A percentile compares a stretch with the other conserved stretches of the same genome.
Conservation (phyloP, 768 basidiomycete genomes). For the Boletus reticuloceps region DNA sequence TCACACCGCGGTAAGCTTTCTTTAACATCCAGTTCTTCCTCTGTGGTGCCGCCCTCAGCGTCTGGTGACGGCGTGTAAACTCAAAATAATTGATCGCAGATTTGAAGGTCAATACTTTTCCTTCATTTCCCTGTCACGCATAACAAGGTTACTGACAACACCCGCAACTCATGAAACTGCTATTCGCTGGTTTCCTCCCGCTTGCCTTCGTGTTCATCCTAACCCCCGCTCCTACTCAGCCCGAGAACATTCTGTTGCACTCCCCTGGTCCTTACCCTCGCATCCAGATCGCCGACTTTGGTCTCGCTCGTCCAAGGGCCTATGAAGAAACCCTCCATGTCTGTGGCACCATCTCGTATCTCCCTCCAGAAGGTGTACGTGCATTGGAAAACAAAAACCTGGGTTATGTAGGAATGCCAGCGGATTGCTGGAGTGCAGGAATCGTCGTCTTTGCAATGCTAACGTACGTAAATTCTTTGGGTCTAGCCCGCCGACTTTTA, state of each 20-base stretch:
- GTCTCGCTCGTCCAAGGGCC: slow-evolving; percentile 74
- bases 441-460: slow-evolving; percentile 83
- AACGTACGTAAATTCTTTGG: slow-evolving; percentile 49
- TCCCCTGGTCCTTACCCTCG: slow-evolving; percentile 84
- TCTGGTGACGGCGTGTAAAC: not conserved
- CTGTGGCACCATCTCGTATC: slow-evolving; percentile 83
- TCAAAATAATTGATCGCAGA: slow-evolving; percentile 38
- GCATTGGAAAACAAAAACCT: slow-evolving; percentile 73
- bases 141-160: not conserved
- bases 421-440: slow-evolving; percentile 88
- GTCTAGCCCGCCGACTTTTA: not conserved
- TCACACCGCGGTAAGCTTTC: slow-evolving; percentile 68
- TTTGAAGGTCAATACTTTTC: slow-evolving; percentile 49
- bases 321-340: slow-evolving; percentile 84
- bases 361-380: slow-evolving; percentile 81
- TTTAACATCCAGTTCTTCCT: not conserved
- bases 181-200: not conserved
- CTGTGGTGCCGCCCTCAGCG: not conserved
- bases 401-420: slow-evolving; percentile 78
- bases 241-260: slow-evolving; percentile 80
- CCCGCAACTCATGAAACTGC: not conserved
- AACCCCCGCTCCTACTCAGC: slow-evolving; percentile 38
- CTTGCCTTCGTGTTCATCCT: not conserved
- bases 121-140: not conserved
- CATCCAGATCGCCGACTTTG: slow-evolving; percentile 84